Base-by-base conservation (phyloP, 2,329 filamentous ascomycete species). In the Ramularia endophylla region DNA sequence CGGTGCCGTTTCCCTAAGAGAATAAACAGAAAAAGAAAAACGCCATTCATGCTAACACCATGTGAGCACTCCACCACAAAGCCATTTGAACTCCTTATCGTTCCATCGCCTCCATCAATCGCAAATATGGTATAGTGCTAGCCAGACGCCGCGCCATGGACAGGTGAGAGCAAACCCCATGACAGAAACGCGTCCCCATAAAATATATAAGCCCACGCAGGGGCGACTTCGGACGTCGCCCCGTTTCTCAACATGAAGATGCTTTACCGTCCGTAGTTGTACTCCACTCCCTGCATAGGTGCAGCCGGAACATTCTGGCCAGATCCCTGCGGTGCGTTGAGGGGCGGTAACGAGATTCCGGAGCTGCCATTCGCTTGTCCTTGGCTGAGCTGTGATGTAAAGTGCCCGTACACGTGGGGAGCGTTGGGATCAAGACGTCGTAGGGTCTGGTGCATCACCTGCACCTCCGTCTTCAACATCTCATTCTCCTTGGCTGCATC, bases 201-300 rank as follows among this genome's bases (percentile, higher is more conserved):
- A 19, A 22, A 17, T n/a, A n/a, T n/a, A 20, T 27, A 31, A 32
- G 36, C 33, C 25, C 15, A 18, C 28, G 31, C 36, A 25, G 17
- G n/a, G 22, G 11, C 22, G 11, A 25, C 22, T 25, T 36, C 30
- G 36, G 39, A 39, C 28, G 15, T 34, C 36, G 25, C 11, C 22
- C n/a, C n/a, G n/a, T n/a, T n/a, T n/a, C n/a, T n/a, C n/a, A n/a
- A n/a, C n/a, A n/a, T n/a, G n/a, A n/a, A n/a, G n/a, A n/a, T n/a
- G n/a, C n/a, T n/a, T 34, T 44, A 55, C 35, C 51, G 38, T 29
- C 53, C 53, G 30, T 52, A 59, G 27, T 55, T 55, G 38, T 65
- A 73, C 46, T 72, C 70, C 12, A 73, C 67, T 15, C 70, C 70
- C 54, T 72, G 69, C 70, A 73, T 73, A 2, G 68, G 51, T 11